These are phyloP conservation scores for Lomentospora prolificans DNA, from an alignment of 2,329 filamentous ascomycete species.

Conservation along the genomic window DNA sequence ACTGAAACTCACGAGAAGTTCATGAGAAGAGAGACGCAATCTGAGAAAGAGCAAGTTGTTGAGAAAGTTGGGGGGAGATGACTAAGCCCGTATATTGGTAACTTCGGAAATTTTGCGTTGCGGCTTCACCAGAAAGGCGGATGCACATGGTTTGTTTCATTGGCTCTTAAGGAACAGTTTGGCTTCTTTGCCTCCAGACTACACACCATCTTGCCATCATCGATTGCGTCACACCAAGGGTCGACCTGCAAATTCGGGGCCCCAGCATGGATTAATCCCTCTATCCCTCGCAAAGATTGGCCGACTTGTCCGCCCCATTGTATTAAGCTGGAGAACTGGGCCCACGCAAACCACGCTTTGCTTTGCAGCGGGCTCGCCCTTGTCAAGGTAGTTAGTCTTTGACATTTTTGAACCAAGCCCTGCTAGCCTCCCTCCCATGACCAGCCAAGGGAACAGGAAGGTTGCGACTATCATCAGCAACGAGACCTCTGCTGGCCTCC, in stretches of 20 bases:
- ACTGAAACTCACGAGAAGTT: not conserved
- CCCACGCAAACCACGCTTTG: too few species aligned
- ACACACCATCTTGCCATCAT: not conserved
- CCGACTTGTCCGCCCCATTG: not conserved
- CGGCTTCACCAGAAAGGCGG: not conserved
- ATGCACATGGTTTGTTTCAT: conserved; percentile 4
- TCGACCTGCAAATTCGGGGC: not conserved
- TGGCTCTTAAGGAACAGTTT: not conserved
- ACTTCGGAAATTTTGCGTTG: not conserved
- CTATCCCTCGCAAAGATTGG: not conserved
- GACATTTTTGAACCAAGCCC: not conserved
- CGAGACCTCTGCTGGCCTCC: not conserved
- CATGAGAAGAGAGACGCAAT: not conserved
- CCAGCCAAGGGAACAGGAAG: not conserved
- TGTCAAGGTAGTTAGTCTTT: too few species aligned
- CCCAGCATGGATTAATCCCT: too few species aligned
- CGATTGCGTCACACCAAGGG: conserved; percentile 1
- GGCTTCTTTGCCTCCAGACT: not conserved
- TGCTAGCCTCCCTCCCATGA: not conserved
- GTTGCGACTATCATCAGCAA: not conserved
- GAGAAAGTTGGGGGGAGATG: not conserved
- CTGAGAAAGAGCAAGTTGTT: not conserved
- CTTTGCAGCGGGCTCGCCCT: too few species aligned
- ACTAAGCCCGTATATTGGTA: not conserved
- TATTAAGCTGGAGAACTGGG: too few species aligned